Conservation (phyloP, 768 basidiomycete species). For the Boletus insuetus region DNA sequence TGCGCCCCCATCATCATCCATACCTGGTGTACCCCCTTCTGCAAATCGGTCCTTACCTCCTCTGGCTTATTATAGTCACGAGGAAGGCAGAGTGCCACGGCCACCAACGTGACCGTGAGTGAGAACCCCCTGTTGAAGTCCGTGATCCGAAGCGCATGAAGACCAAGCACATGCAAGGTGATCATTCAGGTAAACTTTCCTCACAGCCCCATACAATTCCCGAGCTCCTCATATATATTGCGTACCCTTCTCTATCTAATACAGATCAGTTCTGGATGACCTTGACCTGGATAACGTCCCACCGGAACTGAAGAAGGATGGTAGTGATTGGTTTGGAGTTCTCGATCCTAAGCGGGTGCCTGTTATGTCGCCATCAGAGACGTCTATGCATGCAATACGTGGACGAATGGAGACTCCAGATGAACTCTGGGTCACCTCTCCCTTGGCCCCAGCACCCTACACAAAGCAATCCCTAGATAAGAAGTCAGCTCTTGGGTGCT, state of each 20-base stretch:
- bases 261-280: slow-evolving; percentile 34
- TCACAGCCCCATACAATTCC: slow-evolving; percentile 26
- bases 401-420: too few species aligned
- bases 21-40: slow-evolving; percentile 27
- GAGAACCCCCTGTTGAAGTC: slow-evolving; percentile 44
- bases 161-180: slow-evolving; percentile 45
- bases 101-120: slow-evolving; percentile 41
- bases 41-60: slow-evolving; percentile 32
- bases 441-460: too few species aligned
- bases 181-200: slow-evolving; percentile 40
- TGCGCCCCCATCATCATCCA: slow-evolving; percentile 28
- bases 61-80: slow-evolving; percentile 37
- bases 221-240: slow-evolving; percentile 33
- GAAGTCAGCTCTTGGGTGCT: too few species aligned
- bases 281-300: slow-evolving; percentile 33
- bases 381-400: too few species aligned
- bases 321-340: slow-evolving; percentile 84
- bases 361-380: too few species aligned
- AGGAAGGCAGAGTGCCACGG: slow-evolving; percentile 39
- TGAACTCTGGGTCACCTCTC: too few species aligned
- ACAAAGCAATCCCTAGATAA: too few species aligned
- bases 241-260: slow-evolving; percentile 22
- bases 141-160: slow-evolving; percentile 64
- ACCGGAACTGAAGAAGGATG: slow-evolving; percentile 51
- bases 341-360: slow-evolving; percentile 81